A percentile compares a stretch with the other conserved stretches of the same genome.
Conservation (phyloP, 306 rosid genomes). For the Geum urbanum region DNA sequence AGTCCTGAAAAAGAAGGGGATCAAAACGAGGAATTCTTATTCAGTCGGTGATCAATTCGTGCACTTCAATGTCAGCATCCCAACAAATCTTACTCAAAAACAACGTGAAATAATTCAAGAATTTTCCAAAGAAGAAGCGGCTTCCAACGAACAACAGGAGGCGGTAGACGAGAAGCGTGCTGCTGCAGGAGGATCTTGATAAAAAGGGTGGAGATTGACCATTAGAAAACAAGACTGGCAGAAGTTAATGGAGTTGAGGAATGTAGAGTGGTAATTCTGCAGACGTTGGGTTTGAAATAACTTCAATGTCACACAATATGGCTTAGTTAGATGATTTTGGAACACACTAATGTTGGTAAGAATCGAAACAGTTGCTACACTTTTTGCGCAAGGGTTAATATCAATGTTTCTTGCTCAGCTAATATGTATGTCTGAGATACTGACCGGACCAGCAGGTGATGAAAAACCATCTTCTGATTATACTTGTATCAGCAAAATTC, state of each 20-base stretch:
- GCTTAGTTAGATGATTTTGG: not conserved
- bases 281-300: not conserved
- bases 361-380: not conserved
- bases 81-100: slow-evolving; percentile 61
- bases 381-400: not conserved
- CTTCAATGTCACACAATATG: not conserved
- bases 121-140: slow-evolving; percentile 56
- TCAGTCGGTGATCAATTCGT: slow-evolving; percentile 75
- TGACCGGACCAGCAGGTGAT: not conserved
- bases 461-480: not conserved
- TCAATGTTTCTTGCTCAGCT: not conserved
- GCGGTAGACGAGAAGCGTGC: slow-evolving; percentile 22
- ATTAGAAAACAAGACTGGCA: not conserved
- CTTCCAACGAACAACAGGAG: slow-evolving; percentile 6
- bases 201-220: slow-evolving; percentile 10
- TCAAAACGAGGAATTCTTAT: slow-evolving; percentile 56
- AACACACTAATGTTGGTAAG: not conserved
- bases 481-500: not conserved
- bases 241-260: not conserved
- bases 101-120: slow-evolving; percentile 82
- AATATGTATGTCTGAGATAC: not conserved
- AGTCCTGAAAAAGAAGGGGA: slow-evolving; percentile 92
- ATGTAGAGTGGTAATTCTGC: not conserved
- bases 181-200: slow-evolving; percentile 45
- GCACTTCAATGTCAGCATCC: slow-evolving; percentile 85